Base-by-base conservation (phyloP, 371 early-diverging fungal species). In the Lichtheimia corymbifera region DNA sequence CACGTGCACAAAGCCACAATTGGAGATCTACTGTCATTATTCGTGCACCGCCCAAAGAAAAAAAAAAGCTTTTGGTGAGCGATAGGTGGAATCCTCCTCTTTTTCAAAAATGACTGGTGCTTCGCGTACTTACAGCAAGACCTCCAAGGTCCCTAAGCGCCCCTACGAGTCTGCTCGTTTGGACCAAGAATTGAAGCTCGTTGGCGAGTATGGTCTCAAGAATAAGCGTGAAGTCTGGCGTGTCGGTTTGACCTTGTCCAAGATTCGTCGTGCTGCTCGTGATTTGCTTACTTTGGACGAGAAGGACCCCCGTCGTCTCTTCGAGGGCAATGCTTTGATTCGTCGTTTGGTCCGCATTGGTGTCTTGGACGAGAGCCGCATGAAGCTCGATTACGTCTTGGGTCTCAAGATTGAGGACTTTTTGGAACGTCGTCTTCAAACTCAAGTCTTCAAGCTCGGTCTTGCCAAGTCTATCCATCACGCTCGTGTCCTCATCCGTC, bases 161-260 rank as follows among this genome's bases (percentile, higher is more conserved):
- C 98, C 99, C 60, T 99, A 92, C 88, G 98, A 96, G 82, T 89
- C 93, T 71, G 99, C 94, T 71, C 94, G 99, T 80, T 91, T 99
- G 73, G 95, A 99, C 81, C 93, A 93, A 75, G 99, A 99, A 87
- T 87, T 98, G 73, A 95, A 97, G 88, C 88, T 98, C 60, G 87
- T 92, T 73, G 99, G 99, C 61, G 93, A 92, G 76, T 98, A 92
- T 86, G 98, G 98, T 81, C 93, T 99, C 73, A 90, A 94, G 77
- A 98, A 97, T 96, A 99, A 99, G 95, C 93, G 93, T 73, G 99
- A 99, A 87, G 96, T 99, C 85, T 98, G 97, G 94, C 93, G 98
- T 76, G 92, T 97, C 64, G 94, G 96, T 62, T 92, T 91, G 79
- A 94, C 95, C 64, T 90, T 97, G 69, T 95, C 98, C 85, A 95